Percentiles rank a stretch among this genome's conserved stretches.
These are phyloP conservation scores for Madurella fahalii DNA, from an alignment of 2,329 filamentous ascomycete genomes.

Conservation along the genomic window DNA sequence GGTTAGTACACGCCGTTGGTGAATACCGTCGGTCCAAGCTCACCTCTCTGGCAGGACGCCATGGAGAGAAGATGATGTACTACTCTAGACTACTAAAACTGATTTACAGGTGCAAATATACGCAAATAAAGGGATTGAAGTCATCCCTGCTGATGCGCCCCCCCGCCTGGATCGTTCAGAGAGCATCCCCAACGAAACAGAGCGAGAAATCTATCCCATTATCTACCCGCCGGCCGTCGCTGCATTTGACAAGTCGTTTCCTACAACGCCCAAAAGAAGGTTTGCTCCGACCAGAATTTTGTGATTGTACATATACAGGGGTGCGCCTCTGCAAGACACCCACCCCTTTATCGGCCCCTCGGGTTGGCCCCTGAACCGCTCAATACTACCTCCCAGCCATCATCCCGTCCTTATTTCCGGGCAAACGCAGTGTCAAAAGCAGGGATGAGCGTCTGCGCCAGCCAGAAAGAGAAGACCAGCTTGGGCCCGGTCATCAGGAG, in stretches of 20 bases:
- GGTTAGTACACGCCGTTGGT: no score
- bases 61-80: constrained; percentile 4
- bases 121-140: neutral
- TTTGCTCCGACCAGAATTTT: constrained; percentile 6
- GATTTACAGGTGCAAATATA: neutral
- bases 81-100: constrained; percentile 10
- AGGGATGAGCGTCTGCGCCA: constrained; percentile 95
- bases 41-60: no score
- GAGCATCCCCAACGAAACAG: no score
- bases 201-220: neutral
- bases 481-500: constrained; percentile 98
- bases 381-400: neutral
- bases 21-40: no score
- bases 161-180: neutral
- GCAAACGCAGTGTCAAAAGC: constrained; percentile 62
- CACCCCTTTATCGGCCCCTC: neutral
- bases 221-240: neutral
- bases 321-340: neutral
- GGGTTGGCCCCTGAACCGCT: neutral
- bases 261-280: constrained; percentile 14
- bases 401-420: constrained; percentile 28
- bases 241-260: neutral
- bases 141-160: neutral
- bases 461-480: constrained; percentile 99
- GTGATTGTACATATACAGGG: constrained; percentile 4